Evolutionary conservation across 2,329 filamentous ascomycete species (phyloP).

Genomic region (Apiospora arundinis): DNA sequence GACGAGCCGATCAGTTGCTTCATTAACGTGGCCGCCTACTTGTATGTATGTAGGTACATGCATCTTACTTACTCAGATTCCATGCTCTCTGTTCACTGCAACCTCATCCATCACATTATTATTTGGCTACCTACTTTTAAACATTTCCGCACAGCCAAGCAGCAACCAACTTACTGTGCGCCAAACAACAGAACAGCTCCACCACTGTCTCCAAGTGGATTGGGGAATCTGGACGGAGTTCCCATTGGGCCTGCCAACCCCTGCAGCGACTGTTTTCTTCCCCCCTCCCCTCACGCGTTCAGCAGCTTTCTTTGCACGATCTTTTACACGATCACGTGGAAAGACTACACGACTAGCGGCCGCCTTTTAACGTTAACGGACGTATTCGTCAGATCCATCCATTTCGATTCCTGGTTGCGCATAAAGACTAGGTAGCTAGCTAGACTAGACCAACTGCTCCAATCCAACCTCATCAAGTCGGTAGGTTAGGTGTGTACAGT

Average conservation of each 20-base stretch:
- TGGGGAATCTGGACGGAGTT: slow-evolving; percentile 1
- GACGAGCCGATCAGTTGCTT: not conserved
- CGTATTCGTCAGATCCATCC: not conserved
- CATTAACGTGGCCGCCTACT: not conserved
- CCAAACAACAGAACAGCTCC: slow-evolving; percentile 2
- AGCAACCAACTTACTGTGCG: slow-evolving; percentile 1
- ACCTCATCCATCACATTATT: not conserved
- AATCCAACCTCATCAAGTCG: not conserved
- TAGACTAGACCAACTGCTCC: slow-evolving; percentile 6
- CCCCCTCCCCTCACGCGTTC: slow-evolving; percentile 6
- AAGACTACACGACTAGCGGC: not conserved
- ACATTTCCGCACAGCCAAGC: not conserved
- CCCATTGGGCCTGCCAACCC: slow-evolving; percentile 1
- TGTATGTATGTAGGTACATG: not conserved
- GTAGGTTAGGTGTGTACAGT: not conserved
- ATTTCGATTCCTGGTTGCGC: slow-evolving; percentile 8
- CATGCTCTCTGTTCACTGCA: not conserved
- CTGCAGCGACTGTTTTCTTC: not conserved
- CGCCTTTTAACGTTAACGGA: slow-evolving; percentile 8
- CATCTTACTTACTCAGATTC: not conserved
- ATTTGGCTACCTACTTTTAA: not conserved
- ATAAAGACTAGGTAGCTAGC: not conserved
- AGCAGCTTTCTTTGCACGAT: slow-evolving; percentile 8
- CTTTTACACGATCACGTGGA: slow-evolving; percentile 14
- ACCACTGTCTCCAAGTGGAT: not conserved